Evolutionary conservation across 257 asterid genomes (phyloP), one percentile per base, ranked within the genome.

Genomic region (Nicotiana knightiana): DNA sequence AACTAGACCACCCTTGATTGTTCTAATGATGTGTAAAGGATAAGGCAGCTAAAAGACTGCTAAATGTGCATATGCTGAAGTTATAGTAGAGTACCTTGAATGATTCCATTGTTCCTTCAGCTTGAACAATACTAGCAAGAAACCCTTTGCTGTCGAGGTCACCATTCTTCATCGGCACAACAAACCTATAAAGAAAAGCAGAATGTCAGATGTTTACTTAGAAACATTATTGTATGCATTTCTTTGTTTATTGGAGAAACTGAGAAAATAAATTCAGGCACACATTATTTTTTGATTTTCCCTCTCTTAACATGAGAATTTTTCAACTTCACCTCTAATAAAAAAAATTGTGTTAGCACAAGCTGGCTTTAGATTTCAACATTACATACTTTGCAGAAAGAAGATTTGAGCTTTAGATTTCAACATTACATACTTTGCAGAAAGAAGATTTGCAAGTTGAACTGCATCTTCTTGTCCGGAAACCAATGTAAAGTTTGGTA

Each of bases 381-480:
- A 54, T 37, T 67, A 82, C 77, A 51, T 87, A 95, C 99, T 90
- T 91, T 68, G 99, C 97, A 28, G 85, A 87, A 81, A 94, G 91
- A 82, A 89, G 84, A 82, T 91, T 90, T 37, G 96, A 21, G 62
- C 12, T 68, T 30, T 33, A 24, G 76, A 67, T 51, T 77, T 80
- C 77, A 51, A 17, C 26, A 54, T 37, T 67, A 82, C 77, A 51
- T 87, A 95, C 99, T 90, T 91, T 68, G 99, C 97, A 28, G 85
- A 87, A 81, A 94, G 91, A 82, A 89, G 84, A 82, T 91, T 90
- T 37, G 96, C 96, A 3, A 94, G 98, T 59, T 90, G 88, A 90
- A 94, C 97, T 18, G 98, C 99, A 81, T 92, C 99, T 68, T 90
- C 97, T 77, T 95, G 99, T 53, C 99, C 98, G 8, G 95, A 94